These are phyloP conservation scores for Boletus tylopilopsis DNA, from an alignment of 768 basidiomycete genomes.

Conservation along the genomic window DNA sequence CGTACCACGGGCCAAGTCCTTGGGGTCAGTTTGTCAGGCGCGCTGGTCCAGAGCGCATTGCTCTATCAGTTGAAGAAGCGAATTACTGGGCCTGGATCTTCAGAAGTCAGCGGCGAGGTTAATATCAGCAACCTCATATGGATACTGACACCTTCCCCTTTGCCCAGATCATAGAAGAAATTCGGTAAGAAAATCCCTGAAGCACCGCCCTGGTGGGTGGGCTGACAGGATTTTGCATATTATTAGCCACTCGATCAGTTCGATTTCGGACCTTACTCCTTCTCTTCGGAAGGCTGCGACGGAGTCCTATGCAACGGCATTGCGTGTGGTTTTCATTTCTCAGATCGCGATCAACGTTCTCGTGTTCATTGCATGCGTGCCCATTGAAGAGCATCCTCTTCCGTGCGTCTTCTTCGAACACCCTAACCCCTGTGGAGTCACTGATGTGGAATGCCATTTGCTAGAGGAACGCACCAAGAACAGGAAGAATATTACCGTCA, in stretches of 20 bases:
- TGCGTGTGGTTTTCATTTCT: constrained; percentile 80
- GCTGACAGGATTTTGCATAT: constrained; percentile 10
- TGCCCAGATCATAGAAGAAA: constrained; percentile 65
- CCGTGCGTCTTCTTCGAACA: constrained; percentile 32
- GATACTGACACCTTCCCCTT: constrained; percentile 19
- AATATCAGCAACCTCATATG: constrained; percentile 22
- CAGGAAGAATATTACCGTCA: constrained; percentile 55
- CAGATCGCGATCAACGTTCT: constrained; percentile 67
- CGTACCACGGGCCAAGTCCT: constrained; percentile 93
- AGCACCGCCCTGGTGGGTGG: constrained; percentile 13
- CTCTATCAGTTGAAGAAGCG: constrained; percentile 62
- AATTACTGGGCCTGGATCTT: constrained; percentile 74
- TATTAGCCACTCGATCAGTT: constrained; percentile 62
- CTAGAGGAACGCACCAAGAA: constrained; percentile 59
- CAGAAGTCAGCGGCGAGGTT: constrained; percentile 50
- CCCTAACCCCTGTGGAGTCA: constrained; percentile 15
- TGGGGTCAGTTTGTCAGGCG: constrained; percentile 86
- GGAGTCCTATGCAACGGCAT: constrained; percentile 73
- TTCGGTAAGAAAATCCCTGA: constrained; percentile 43
- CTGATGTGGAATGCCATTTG: constrained; percentile 9
- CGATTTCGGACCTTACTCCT: constrained; percentile 64
- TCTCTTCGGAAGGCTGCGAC: constrained; percentile 56
- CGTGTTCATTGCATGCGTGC: constrained; percentile 63
- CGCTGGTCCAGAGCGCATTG: constrained; percentile 79
- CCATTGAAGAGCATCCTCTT: constrained; percentile 71